A percentile compares a stretch with the other conserved stretches of the same genome.
phyloP scores from a whole-genome alignment of 1,139 yeast species.

The Pneumocystis sp. region DNA sequence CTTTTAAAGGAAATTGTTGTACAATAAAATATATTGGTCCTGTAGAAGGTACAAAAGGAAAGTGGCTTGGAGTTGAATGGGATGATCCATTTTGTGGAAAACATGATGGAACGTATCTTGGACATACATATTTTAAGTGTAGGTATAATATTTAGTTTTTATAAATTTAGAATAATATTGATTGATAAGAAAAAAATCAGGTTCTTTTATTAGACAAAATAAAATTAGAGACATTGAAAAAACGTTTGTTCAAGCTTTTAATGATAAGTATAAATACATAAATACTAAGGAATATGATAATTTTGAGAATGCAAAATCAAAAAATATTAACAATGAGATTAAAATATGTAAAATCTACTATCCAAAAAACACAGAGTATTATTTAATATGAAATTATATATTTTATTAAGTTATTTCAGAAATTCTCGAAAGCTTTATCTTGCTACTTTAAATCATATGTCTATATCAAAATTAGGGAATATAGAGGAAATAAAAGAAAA shows the following conservation, averaged over 20 bases:
- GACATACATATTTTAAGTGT: constrained; percentile 32
- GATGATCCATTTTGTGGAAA: constrained; percentile 48
- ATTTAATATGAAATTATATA: not conserved
- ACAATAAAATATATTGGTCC: not conserved
- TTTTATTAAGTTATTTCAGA: not conserved
- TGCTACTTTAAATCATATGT: not conserved
- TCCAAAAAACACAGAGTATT: not conserved
- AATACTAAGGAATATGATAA: not conserved
- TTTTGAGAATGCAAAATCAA: not conserved
- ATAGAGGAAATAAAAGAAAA: not conserved
- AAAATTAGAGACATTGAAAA: not conserved
- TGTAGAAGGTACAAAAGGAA: not conserved
- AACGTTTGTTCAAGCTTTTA: not conserved
- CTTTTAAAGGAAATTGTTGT: not conserved
- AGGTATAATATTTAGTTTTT: constrained; percentile 6
- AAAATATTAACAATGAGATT: not conserved
- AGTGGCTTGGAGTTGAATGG: constrained; percentile 86
- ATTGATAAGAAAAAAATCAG: not conserved
- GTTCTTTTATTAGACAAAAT: not conserved
- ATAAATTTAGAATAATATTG: not conserved
- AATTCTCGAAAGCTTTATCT: not conserved
- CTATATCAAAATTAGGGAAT: not conserved
- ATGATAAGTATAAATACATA: not conserved
- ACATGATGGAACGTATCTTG: constrained; percentile 38
- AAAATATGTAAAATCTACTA: not conserved